Base-by-base conservation (phyloP, 768 basidiomycete species). In the Strobilomyces dryophilus region DNA sequence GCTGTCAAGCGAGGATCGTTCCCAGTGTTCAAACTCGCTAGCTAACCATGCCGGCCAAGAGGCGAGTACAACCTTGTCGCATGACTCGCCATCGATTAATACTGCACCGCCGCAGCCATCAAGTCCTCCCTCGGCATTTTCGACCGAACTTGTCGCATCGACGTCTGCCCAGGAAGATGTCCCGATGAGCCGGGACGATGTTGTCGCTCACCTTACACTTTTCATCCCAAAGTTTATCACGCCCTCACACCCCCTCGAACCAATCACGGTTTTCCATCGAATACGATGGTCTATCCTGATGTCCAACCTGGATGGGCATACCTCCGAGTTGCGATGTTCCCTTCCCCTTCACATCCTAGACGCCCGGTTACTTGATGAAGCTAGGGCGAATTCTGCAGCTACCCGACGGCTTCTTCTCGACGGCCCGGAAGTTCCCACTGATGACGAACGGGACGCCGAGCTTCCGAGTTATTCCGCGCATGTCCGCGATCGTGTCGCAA, bases 241-340 rank as follows among this genome's bases (percentile, higher is more conserved):
- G 6, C 89, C 92, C 0, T 83, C 87, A 0, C 91, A 93, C 55
- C 51, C 74, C 6, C 74, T 89, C 31, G 87, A 89, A 54, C 94
- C 94, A 0, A 83, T 95, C 50, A 71, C 73, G 18, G 76, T 93
- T 20, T 76, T 76, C 2, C 92, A 98, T 71, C 85, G 88, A 45
- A 79, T 98, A 60, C 80, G 86, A 36, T 91, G 89, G 89, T 80
- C 68, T 15, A 87, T 92, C 56, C 74, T 84, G 48, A 87, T 95
- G 63, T 77, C 77, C 57, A 98, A 98, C 66, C 76, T 78, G 8
- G 95, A 98, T 65, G 94, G 94, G 0, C 95, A 98, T 66, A 86
- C 84, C 3, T 95, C 92, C 9, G 93, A 98, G 68, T 77, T 98
- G n/a, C 84, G 94, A 15, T 98, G 95, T 69, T 93, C 93, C 1